Evolutionary conservation across 2,329 filamentous ascomycete species (phyloP).

Genomic region (Xylaria sp.): DNA sequence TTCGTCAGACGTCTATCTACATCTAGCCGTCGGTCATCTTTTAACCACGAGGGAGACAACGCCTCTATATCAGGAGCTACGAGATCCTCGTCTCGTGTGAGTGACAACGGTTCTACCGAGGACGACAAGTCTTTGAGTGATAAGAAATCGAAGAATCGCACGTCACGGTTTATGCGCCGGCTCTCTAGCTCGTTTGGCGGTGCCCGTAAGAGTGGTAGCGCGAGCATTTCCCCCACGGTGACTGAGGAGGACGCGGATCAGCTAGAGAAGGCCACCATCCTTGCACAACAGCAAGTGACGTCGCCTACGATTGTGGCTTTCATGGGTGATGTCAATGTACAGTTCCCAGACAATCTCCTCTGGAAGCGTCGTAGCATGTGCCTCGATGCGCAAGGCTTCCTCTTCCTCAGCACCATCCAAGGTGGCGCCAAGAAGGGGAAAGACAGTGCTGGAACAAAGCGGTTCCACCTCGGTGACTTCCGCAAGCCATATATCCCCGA

Average conservation of each 20-base stretch:
- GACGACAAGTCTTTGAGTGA: constrained; percentile 59
- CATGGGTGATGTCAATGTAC: constrained; percentile 92
- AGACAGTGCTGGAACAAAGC: constrained; percentile 69
- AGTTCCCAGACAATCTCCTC: constrained; percentile 94
- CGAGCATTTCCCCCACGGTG: constrained; percentile 63
- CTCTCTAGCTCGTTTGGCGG: constrained; percentile 65
- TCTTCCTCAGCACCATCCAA: constrained; percentile 80
- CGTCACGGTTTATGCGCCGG: constrained; percentile 68
- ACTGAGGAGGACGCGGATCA: constrained; percentile 60
- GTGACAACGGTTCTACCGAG: constrained; percentile 60
- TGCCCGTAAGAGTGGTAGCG: constrained; percentile 58
- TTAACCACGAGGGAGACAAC: constrained; percentile 57
- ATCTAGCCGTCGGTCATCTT: constrained; percentile 68
- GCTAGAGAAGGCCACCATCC: constrained; percentile 45
- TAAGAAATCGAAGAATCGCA: constrained; percentile 61
- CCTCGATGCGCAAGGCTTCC: constrained; percentile 83
- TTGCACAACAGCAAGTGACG: constrained; percentile 42
- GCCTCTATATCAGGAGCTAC: constrained; percentile 43
- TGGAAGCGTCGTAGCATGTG: constrained; percentile 95
- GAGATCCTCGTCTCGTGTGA: constrained; percentile 56
- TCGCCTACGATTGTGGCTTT: constrained; percentile 67
- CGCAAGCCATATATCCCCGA: constrained; percentile 83
- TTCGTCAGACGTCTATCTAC: constrained; percentile 72
- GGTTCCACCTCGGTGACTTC: constrained; percentile 89
- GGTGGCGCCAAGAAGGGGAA: constrained; percentile 65